Percentiles rank a stretch among this genome's conserved stretches.
Evolutionary conservation across 148 eudicot genomes (phyloP).

Genomic region (Tetragonia tetragonoides): DNA sequence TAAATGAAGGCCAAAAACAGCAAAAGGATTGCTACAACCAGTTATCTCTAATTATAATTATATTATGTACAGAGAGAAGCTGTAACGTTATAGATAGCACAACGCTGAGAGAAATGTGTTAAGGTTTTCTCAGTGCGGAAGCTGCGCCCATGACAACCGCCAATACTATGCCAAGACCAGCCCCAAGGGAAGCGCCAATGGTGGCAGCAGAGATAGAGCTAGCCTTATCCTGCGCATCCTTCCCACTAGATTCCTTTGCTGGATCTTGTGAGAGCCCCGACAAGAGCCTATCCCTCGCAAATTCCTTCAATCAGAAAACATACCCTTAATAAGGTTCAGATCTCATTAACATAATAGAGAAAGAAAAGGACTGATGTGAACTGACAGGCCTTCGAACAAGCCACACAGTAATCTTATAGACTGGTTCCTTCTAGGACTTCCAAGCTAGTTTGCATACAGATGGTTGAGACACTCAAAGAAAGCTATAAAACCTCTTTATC

Average conservation of each 20-base stretch:
- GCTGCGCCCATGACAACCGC: constrained; percentile 99
- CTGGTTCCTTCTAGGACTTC: neutral
- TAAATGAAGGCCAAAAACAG: constrained; percentile 16
- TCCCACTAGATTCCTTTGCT: constrained; percentile 42
- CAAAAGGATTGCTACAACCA: constrained; percentile 7
- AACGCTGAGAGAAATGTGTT: constrained; percentile 3
- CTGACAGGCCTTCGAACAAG: neutral
- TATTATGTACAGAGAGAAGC: constrained; percentile 25
- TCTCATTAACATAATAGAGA: neutral
- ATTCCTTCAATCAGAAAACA: constrained; percentile 46
- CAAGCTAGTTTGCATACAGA: neutral
- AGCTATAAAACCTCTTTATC: too few relatives aligned
- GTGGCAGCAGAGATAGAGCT: constrained; percentile 74
- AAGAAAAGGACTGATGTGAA: neutral
- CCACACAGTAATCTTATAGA: neutral
- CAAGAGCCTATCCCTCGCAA: constrained; percentile 62
- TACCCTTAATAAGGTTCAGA: neutral
- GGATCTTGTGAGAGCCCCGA: constrained; percentile 55
- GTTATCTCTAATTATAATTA: neutral
- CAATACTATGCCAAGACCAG: constrained; percentile 85
- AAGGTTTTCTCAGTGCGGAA: constrained; percentile 94
- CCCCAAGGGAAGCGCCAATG: constrained; percentile 90
- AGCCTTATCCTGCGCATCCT: constrained; percentile 57
- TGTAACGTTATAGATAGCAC: neutral
- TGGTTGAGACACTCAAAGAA: neutral